These are phyloP conservation scores for Aspergillus nanangensis DNA, from an alignment of 495 filamentous ascomycete genomes.

Conservation along the genomic window DNA sequence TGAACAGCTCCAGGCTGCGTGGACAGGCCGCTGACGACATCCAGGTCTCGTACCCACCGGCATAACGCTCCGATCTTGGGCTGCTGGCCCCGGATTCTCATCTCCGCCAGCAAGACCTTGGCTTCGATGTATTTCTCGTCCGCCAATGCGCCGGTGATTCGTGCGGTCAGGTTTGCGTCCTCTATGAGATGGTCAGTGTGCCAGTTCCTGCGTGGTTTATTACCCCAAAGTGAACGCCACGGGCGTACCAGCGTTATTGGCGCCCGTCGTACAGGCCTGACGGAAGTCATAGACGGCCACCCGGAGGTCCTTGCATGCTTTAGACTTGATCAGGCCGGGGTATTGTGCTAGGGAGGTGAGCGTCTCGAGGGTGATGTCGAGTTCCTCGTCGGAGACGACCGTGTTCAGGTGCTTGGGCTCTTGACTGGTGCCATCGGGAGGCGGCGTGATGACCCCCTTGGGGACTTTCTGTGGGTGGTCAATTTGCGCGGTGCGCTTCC, in stretches of 20 bases:
- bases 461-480: constrained; percentile 27
- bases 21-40: constrained; percentile 36
- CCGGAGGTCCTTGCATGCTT: constrained; percentile 36
- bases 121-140: constrained; percentile 34
- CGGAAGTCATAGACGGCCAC: constrained; percentile 36
- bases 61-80: constrained; percentile 37
- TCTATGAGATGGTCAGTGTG: constrained; percentile 14
- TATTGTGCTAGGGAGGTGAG: constrained; percentile 33
- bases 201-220: constrained; percentile 7
- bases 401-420: constrained; percentile 31
- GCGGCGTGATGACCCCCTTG: constrained; percentile 25
- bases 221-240: not conserved
- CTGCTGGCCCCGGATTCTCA: constrained; percentile 31
- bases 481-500: constrained; percentile 33
- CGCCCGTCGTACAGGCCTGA: constrained; percentile 33
- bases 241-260: constrained; percentile 29
- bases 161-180: constrained; percentile 34
- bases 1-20: constrained; percentile 23
- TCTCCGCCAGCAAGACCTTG: constrained; percentile 31
- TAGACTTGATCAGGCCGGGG: constrained; percentile 32
- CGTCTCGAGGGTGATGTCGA: constrained; percentile 35
- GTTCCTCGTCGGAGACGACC: constrained; percentile 31
- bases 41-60: constrained; percentile 37
- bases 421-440: constrained; percentile 23
- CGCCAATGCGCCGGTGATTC: constrained; percentile 31